Evolutionary conservation across 2,329 filamentous ascomycete genomes (phyloP).

Genomic region (Aspergillus transmontanensis): DNA sequence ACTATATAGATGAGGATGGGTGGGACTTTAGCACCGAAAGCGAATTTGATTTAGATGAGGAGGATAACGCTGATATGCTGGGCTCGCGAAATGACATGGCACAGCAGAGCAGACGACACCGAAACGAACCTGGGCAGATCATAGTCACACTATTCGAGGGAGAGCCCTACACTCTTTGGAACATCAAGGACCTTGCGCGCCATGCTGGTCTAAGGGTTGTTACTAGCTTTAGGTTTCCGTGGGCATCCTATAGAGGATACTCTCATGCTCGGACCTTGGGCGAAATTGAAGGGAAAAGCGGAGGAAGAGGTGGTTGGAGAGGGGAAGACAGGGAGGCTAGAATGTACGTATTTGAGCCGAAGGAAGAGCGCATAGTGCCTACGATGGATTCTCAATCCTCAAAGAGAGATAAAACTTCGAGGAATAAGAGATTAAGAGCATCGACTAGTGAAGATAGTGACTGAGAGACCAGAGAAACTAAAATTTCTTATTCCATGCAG

Average conservation of each 20-base stretch:
- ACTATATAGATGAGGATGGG: slow-evolving; percentile 27
- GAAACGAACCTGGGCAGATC: slow-evolving; percentile 56
- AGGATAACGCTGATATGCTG: slow-evolving; percentile 16
- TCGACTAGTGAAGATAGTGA: slow-evolving; percentile 38
- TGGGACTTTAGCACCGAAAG: slow-evolving; percentile 28
- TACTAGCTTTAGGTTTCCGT: slow-evolving; percentile 52
- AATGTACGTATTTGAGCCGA: slow-evolving; percentile 50
- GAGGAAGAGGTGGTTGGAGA: slow-evolving; percentile 47
- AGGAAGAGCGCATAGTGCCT: slow-evolving; percentile 28
- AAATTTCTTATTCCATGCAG: neutral
- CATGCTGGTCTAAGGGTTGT: slow-evolving; percentile 58
- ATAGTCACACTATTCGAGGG: slow-evolving; percentile 89
- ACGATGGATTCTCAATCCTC: neutral
- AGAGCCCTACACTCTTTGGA: slow-evolving; percentile 95
- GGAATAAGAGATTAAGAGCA: slow-evolving; percentile 35
- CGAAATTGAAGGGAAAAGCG: slow-evolving; percentile 45
- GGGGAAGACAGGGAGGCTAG: slow-evolving; percentile 51
- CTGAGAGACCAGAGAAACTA: slow-evolving; percentile 14
- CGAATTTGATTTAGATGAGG: slow-evolving; percentile 20
- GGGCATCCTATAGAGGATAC: slow-evolving; percentile 50
- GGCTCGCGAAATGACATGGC: neutral
- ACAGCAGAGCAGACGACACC: slow-evolving; percentile 15
- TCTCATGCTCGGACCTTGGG: slow-evolving; percentile 51
- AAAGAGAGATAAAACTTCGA: slow-evolving; percentile 29
- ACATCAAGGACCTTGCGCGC: slow-evolving; percentile 81